Base-by-base conservation (phyloP, 2,329 filamentous ascomycete genomes). In the Spiromastix sp. region DNA sequence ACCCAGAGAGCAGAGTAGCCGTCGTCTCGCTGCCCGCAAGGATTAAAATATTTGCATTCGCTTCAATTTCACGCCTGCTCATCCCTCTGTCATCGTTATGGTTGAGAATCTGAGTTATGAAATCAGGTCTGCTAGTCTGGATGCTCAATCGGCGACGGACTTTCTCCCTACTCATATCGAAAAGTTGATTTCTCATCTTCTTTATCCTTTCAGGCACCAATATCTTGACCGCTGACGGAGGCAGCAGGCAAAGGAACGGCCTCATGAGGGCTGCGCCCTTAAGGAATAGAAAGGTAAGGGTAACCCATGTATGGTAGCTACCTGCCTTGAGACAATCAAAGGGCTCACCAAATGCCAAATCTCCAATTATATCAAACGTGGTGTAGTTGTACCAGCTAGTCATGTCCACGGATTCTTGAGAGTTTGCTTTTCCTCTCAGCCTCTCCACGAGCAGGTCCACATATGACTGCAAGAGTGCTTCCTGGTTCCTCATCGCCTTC, bases 1-100 rank as follows among this genome's bases (percentile, higher is more conserved):
- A 47, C 2, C 65, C 66, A 0, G 54, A 48, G 2, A 70, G 47
- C 2, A 59, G 46, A 0, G 65, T 65, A 0, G 66, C 65, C 0
- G 64, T 69, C 0, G 67, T 70, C 44, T 72, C 69, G 3, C 21
- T 24, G n/a, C 21, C 21, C 7, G 21, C 21, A 24, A 24, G 21
- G 21, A 24, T 24, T n/a, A 24, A n/a, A 7, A 7, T n/a, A n/a
- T 7, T 7, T 24, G 21, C 34, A 35, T 38, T 17, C n/a, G 22
- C 17, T 24, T 32, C 26, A 25, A 22, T 28, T 28, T 24, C 21
- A 16, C 31, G 24, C 21, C n/a, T 24, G 7, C 21, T 7, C 7
- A n/a, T 24, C 21, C 7, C 7, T n/a, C 7, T 24, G 7, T 7
- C 7, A 24, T 24, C 7, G 21, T 24, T 24, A 7, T 24, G 21